Base-by-base conservation (phyloP, 345 rosid species). In the Arabis alpina region DNA sequence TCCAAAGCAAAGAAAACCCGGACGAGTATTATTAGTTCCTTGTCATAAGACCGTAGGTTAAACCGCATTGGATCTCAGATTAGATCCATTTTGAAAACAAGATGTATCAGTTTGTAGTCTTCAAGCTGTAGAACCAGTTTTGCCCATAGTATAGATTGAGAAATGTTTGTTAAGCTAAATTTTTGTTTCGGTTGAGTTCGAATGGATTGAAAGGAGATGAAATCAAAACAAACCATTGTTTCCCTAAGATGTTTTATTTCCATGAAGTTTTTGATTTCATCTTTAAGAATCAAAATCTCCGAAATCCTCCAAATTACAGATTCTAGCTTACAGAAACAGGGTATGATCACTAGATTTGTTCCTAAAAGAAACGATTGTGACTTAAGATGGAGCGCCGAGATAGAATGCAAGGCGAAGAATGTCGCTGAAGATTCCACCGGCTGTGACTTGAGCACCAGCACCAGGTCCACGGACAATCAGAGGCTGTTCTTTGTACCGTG, bases 401-500 rank as follows among this genome's bases (percentile, higher is more conserved):
- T 94, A 94, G 0, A 93, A 92, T 13, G 99, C 98, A 8, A 94
- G 90, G 50, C 87, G 95, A 74, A 92, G 76, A 44, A 94, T 82
- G 77, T 91, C 99, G 10, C 96, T 84, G 84, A 94, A 94, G 58
- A 94, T 82, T 50, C 99, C 99, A 34, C 98, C 98, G 2, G 98
- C 99, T 10, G 99, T 94, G 55, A 92, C 99, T 78, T 94, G 88
- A 41, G 98, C 99, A 39, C 99, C 98, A 3, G 99, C 99, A 56
- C 99, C 98, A 2, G 98, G 99, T 4, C 99, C 99, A 4, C 98
- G 97, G 41, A 94, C 92, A 50, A 94, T 94, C 44, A 94, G 73
- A 43, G 99, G 98, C 65, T 91, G 98, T 27, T 87, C 86, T 80
- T 79, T 88, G 83, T 91, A 89, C 81, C 99, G 84, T 56, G 71